Evolutionary conservation across 2,329 filamentous ascomycete genomes (phyloP).

Genomic region (Xylaria sp.): DNA sequence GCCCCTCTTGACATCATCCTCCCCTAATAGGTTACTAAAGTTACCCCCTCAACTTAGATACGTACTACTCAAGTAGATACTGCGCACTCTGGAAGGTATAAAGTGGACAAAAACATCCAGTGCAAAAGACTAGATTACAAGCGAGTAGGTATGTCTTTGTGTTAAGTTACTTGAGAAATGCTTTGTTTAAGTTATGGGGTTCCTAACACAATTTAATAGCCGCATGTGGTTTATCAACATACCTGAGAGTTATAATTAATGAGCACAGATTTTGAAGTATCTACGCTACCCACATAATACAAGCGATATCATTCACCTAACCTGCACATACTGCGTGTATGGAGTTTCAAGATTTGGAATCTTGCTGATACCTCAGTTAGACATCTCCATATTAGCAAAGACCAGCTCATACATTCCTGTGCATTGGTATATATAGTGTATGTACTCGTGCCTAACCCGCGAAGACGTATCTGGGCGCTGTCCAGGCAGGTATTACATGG

Average conservation of each 20-base stretch:
- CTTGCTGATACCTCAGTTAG: neutral
- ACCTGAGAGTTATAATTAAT: neutral
- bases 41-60: conserved; percentile 6
- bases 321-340: neutral
- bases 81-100: no score
- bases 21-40: conserved; percentile 9
- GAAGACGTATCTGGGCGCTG: neutral
- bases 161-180: no score
- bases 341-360: conserved; percentile 5
- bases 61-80: neutral
- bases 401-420: neutral
- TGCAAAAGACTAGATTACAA: no score
- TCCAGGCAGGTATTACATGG: conserved; percentile 2
- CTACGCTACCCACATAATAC: neutral
- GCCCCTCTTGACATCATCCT: conserved; percentile 34
- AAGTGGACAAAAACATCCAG: no score
- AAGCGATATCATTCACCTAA: neutral
- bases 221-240: neutral
- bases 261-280: neutral
- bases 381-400: neutral
- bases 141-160: no score
- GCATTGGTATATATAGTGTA: neutral
- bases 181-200: no score
- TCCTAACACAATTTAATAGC: neutral
- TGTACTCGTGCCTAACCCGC: conserved; percentile 26